phyloP scores from a whole-genome alignment of 805 yeast species.

The Ascoidea asiatica region DNA sequence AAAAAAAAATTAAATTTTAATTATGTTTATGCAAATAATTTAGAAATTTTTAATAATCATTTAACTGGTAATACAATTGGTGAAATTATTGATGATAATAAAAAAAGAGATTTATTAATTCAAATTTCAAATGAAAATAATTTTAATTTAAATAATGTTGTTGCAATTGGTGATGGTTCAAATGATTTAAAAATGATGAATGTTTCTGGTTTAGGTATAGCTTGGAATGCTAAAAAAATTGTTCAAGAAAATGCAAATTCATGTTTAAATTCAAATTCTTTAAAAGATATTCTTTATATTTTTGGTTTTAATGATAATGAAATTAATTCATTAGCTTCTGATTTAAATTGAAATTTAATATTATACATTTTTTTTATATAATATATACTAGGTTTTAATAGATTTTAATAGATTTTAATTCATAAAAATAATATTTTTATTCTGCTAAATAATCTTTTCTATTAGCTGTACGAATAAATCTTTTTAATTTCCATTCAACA shows the following conservation, averaged over 20 bases:
- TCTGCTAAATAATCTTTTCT: constrained; percentile 71
- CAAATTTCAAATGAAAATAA: constrained; percentile 44
- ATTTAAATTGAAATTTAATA: too few species aligned
- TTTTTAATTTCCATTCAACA: constrained; percentile 90
- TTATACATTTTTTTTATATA: too few species aligned
- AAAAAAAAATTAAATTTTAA: constrained; percentile 57
- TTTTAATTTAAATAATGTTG: constrained; percentile 37
- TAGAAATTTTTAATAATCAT: constrained; percentile 32
- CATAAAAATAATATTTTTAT: too few species aligned
- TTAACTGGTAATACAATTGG: constrained; percentile 74
- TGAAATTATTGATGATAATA: constrained; percentile 72
- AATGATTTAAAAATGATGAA: constrained; percentile 91
- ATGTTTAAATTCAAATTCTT: constrained; percentile 57
- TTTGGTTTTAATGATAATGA: constrained; percentile 59
- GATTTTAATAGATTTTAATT: too few species aligned
- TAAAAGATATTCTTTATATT: constrained; percentile 68
- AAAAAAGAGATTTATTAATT: constrained; percentile 61
- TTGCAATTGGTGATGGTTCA: constrained; percentile 96
- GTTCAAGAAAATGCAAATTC: constrained; percentile 81
- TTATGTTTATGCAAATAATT: constrained; percentile 77
- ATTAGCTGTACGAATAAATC: constrained; percentile 90
- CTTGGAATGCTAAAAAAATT: constrained; percentile 94
- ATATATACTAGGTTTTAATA: too few species aligned
- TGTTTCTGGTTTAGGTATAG: constrained; percentile 84
- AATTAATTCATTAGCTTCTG: constrained; percentile 24